Evolutionary conservation across 495 filamentous ascomycete species (phyloP).

Genomic region (Apiosordaria backusii): DNA sequence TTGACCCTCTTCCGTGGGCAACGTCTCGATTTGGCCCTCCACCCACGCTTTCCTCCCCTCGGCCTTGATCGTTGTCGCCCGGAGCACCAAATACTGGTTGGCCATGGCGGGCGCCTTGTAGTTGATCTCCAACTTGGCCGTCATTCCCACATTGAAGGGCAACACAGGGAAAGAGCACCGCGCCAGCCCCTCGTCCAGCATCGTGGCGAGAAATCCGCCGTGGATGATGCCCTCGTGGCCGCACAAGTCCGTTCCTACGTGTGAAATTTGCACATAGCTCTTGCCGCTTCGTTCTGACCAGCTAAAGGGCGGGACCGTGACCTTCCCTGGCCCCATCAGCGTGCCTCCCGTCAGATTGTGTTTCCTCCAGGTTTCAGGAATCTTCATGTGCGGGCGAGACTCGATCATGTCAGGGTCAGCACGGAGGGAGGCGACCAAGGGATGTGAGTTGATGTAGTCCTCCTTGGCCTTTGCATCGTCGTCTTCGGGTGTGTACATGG

Average conservation of each 20-base stretch:
- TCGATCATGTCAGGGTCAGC: conserved; percentile 65
- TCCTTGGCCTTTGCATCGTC: conserved; percentile 62
- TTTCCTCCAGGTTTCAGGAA: conserved; percentile 60
- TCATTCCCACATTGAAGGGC: conserved; percentile 85
- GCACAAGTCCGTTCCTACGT: conserved; percentile 78
- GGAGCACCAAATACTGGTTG: conserved; percentile 71
- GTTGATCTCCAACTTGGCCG: conserved; percentile 85
- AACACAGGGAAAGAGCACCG: conserved; percentile 87
- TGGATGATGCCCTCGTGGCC: conserved; percentile 92
- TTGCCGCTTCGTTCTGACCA: conserved; percentile 72
- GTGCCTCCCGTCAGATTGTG: conserved; percentile 83
- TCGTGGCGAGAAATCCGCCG: conserved; percentile 84
- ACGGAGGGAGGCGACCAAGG: conserved; percentile 63
- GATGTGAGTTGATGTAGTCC: conserved; percentile 69
- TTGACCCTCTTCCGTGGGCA: conserved; percentile 48
- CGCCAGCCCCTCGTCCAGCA: conserved; percentile 88
- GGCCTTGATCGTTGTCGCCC: conserved; percentile 77
- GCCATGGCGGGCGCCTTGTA: conserved; percentile 79
- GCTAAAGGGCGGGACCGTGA: conserved; percentile 77
- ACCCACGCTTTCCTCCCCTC: conserved; percentile 98
- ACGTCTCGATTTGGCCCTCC: conserved; percentile 81
- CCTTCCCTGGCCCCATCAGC: conserved; percentile 67
- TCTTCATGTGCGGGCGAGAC: conserved; percentile 81
- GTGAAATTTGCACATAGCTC: conserved; percentile 67
- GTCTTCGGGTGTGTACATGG: conserved; percentile 61